These are phyloP conservation scores for Talaromyces nanjingensis DNA, from an alignment of 495 filamentous ascomycete species.

Conservation along the genomic window DNA sequence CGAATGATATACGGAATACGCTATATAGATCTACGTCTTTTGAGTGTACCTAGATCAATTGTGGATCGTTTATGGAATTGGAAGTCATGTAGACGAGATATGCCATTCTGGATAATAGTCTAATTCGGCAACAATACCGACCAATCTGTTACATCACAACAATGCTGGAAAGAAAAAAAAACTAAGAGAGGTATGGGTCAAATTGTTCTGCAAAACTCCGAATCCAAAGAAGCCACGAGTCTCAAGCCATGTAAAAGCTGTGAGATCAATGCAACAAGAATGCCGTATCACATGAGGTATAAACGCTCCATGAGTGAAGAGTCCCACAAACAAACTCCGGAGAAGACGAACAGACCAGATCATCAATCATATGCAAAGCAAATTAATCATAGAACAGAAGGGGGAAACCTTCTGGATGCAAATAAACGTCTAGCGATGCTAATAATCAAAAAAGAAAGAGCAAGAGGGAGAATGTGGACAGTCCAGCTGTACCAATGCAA, in stretches of 20 bases:
- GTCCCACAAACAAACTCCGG: conserved; percentile 1
- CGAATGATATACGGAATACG: not conserved
- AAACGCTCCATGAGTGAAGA: conserved; percentile 7
- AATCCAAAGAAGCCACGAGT: not conserved
- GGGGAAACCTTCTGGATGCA: not conserved
- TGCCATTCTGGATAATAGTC: not conserved
- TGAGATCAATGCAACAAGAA: conserved; percentile 2
- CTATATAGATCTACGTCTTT: not conserved
- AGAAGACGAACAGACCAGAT: conserved; percentile 4
- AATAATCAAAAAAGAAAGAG: not conserved
- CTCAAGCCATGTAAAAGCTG: not conserved
- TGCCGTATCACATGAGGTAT: conserved; percentile 6
- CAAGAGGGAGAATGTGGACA: conserved; percentile 1
- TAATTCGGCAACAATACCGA: not conserved
- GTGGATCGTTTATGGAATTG: not conserved
- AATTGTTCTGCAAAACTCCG: not conserved
- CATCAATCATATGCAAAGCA: conserved; percentile 10
- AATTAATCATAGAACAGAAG: conserved; percentile 4
- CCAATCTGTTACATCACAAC: not conserved
- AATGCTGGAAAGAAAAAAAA: not conserved
- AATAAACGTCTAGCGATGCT: conserved; percentile 2
- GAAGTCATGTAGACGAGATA: not conserved
- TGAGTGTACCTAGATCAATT: not conserved
- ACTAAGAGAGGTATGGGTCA: not conserved
- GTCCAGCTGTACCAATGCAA: conserved; percentile 4